Base-by-base conservation (phyloP, 2,329 filamentous ascomycete genomes). In the Didymella lethalis region DNA sequence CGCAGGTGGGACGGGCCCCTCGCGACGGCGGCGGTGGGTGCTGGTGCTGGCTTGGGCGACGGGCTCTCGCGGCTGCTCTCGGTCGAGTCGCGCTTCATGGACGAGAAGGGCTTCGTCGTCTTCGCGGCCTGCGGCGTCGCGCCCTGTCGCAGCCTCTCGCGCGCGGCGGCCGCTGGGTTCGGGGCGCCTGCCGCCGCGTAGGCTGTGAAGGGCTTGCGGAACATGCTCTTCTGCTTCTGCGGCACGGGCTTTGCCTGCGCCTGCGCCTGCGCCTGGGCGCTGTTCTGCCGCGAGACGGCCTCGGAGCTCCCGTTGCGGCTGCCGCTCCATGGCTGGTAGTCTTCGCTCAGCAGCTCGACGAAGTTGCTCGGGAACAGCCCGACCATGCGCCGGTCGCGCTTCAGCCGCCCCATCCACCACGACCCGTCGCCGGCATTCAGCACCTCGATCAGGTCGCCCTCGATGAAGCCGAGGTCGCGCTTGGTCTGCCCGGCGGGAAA, bases 361-460 rank as follows among this genome's bases (percentile, higher is more conserved):
- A 99, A 99, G 80, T 99, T 99, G 71, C 93, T 97, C 0, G 95
- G 95, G 73, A 99, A 99, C 20, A 95, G 83, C 53, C 95, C 95
- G 70, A 97, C 89, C 71, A 94, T 93, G 72, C 93, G 88, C 77
- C 91, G 90, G 79, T 99, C 95, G 68, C 95, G 88, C 74, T 89
- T 91, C 74, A 99, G 80, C 64, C 94, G 88, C 47, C 95, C 95
- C 80, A 93, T 97, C 95, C 95, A 99, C 95, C 95, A 99, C 46
- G 92, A 93, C 51, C 95, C 95, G 80, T 99, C 95, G 64, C 95
- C 95, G 20, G 95, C 95, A 77, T 99, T 99, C 52, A 99, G 84
- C 74, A 94, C 97, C 85, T 99, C 95, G 76, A 99, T 99, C 66
- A 99, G 80, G 79, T 99, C 95, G 64, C 95, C 95, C 78, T 99